Evolutionary conservation across 1,284 basidiomycete genomes (phyloP).

Genomic region (Ustilago esculenta): DNA sequence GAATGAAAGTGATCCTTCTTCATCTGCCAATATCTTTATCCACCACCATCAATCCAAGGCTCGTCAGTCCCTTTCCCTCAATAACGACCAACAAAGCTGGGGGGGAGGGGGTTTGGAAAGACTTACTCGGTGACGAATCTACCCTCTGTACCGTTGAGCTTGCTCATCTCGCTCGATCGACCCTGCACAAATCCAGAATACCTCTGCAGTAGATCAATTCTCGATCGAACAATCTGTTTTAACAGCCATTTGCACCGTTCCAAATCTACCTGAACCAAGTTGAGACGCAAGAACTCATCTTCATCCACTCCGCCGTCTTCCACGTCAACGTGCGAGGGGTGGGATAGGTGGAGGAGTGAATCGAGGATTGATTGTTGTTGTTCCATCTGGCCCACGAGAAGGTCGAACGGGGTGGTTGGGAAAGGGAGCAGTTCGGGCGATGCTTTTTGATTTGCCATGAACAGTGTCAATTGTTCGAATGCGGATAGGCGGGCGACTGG

Average conservation of each 20-base stretch:
- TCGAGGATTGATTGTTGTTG: slow-evolving; percentile 59
- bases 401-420: slow-evolving; percentile 22
- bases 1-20: slow-evolving; percentile 43
- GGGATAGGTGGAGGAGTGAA: slow-evolving; percentile 25
- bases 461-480: slow-evolving; percentile 35
- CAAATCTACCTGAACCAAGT: slow-evolving; percentile 63
- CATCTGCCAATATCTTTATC: slow-evolving; percentile 50
- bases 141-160: slow-evolving; percentile 47
- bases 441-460: slow-evolving; percentile 29
- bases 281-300: slow-evolving; percentile 62
- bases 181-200: slow-evolving; percentile 36
- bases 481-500: slow-evolving; percentile 1
- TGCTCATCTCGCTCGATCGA: slow-evolving; percentile 17
- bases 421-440: slow-evolving; percentile 40
- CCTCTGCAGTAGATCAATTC: slow-evolving; percentile 56
- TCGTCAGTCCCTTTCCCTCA: no score
- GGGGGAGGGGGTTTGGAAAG: no score
- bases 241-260: slow-evolving; percentile 63
- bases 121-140: slow-evolving; percentile 49
- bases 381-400: slow-evolving; percentile 42
- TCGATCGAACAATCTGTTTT: slow-evolving; percentile 48
- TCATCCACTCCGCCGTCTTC: slow-evolving; percentile 35
- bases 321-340: not conserved
- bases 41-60: not conserved
- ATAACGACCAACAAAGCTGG: no score